phyloP scores from a whole-genome alignment of 2,329 filamentous ascomycete species.

The Eurotiales sp. region DNA sequence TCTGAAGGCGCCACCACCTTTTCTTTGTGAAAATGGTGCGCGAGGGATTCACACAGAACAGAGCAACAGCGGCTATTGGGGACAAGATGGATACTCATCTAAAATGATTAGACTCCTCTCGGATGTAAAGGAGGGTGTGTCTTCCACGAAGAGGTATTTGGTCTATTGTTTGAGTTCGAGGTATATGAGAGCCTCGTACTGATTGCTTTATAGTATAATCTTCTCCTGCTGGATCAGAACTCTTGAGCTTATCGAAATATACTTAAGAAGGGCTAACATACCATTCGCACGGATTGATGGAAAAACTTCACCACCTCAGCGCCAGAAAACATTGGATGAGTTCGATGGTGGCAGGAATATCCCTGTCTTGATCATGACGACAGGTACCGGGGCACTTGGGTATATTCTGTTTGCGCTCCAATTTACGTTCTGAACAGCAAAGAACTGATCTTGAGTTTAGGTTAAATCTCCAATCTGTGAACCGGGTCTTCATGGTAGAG shows the following conservation, averaged over 20 bases:
- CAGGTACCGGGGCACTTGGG: conserved; percentile 51
- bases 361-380: conserved; percentile 51
- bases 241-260: conserved; percentile 32
- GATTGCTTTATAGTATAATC: conserved; percentile 46
- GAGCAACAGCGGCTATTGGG: conserved; percentile 19
- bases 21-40: conserved; percentile 17
- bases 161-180: no score
- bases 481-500: conserved; percentile 50
- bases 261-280: no score
- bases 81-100: conserved; percentile 26
- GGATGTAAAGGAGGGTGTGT: conserved; percentile 28
- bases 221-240: conserved; percentile 49
- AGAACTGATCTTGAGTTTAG: conserved; percentile 23
- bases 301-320: conserved; percentile 30
- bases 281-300: conserved; percentile 43
- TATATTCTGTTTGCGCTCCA: conserved; percentile 26
- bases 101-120: conserved; percentile 33
- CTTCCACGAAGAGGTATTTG: conserved; percentile 25
- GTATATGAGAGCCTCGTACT: no score
- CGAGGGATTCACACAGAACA: no score
- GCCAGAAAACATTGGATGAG: conserved; percentile 37
- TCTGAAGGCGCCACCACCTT: conserved; percentile 18
- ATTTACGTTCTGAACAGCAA: neutral
- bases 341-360: conserved; percentile 30
- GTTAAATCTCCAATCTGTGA: conserved; percentile 45